Evolutionary conservation across 2,329 filamentous ascomycete species (phyloP).

Genomic region (Xylaria multiplex): DNA sequence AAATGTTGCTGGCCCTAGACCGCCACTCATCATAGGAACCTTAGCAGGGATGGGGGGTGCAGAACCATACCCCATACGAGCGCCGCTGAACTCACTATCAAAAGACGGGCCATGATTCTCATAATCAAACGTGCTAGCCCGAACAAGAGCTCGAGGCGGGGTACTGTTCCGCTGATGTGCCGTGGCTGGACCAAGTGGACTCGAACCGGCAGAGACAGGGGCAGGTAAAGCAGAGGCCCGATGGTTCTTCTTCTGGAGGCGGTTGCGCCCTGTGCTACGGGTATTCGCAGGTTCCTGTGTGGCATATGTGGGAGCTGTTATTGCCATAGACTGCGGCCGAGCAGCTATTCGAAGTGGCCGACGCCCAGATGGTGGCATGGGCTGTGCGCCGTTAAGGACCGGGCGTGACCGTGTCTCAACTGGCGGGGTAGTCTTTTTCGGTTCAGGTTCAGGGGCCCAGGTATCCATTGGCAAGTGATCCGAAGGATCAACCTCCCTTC

Average conservation of each 20-base stretch:
- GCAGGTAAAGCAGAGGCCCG: conserved; percentile 57
- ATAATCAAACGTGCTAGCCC: conserved; percentile 64
- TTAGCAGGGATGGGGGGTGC: conserved; percentile 76
- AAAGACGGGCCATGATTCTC: conserved; percentile 62
- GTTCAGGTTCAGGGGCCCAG: conserved; percentile 81
- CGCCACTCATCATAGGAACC: conserved; percentile 64
- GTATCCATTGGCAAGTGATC: conserved; percentile 81
- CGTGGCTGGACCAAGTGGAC: conserved; percentile 64
- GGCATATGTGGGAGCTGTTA: conserved; percentile 46
- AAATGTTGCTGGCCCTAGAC: conserved; percentile 41
- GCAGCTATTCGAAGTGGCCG: conserved; percentile 62
- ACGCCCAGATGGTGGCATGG: conserved; percentile 61
- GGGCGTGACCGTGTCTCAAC: conserved; percentile 54
- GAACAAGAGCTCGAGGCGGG: conserved; percentile 56
- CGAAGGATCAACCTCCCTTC: conserved; percentile 80
- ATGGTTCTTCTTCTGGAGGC: conserved; percentile 72
- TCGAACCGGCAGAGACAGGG: conserved; percentile 53
- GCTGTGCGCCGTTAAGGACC: conserved; percentile 63
- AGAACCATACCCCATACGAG: conserved; percentile 48
- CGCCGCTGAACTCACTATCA: conserved; percentile 43
- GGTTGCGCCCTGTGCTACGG: conserved; percentile 60
- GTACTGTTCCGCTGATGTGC: conserved; percentile 62
- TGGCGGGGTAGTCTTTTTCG: conserved; percentile 56
- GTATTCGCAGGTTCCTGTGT: conserved; percentile 51
- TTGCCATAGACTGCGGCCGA: conserved; percentile 61